These are phyloP conservation scores for Castanopsis chinensis DNA, from an alignment of 306 rosid genomes.

Conservation along the genomic window DNA sequence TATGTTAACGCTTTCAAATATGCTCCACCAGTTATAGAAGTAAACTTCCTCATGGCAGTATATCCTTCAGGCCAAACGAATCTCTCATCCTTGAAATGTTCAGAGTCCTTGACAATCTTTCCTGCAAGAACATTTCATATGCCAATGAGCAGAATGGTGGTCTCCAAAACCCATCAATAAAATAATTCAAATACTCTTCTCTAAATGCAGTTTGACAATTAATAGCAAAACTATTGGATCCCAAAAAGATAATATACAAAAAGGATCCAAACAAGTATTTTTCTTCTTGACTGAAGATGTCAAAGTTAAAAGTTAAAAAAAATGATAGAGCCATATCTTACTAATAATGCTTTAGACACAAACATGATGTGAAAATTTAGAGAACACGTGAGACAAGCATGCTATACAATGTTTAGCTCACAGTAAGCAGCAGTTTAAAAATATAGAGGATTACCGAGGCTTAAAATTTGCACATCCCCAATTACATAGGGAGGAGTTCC, in stretches of 20 bases:
- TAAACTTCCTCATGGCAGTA: slow-evolving; percentile 79
- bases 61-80: slow-evolving; percentile 94
- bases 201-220: neutral
- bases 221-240: neutral
- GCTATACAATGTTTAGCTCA: neutral
- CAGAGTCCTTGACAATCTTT: slow-evolving; percentile 68
- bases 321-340: neutral
- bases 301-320: neutral
- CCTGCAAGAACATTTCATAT: slow-evolving; percentile 49
- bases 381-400: slow-evolving; percentile 15
- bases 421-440: neutral
- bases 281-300: neutral
- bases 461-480: slow-evolving; percentile 75
- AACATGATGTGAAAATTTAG: slow-evolving; percentile 1
- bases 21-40: slow-evolving; percentile 70
- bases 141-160: slow-evolving; percentile 14
- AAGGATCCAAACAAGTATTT: neutral
- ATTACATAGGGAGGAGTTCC: slow-evolving; percentile 60
- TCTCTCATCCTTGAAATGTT: slow-evolving; percentile 58
- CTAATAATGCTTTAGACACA: neutral
- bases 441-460: slow-evolving; percentile 58
- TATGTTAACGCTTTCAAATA: neutral
- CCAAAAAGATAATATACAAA: neutral
- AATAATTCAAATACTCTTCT: slow-evolving; percentile 19
- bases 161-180: slow-evolving; percentile 16